Conservation (phyloP, 73 alveolate genomes). For the Tetrahymena malaccensis region DNA sequence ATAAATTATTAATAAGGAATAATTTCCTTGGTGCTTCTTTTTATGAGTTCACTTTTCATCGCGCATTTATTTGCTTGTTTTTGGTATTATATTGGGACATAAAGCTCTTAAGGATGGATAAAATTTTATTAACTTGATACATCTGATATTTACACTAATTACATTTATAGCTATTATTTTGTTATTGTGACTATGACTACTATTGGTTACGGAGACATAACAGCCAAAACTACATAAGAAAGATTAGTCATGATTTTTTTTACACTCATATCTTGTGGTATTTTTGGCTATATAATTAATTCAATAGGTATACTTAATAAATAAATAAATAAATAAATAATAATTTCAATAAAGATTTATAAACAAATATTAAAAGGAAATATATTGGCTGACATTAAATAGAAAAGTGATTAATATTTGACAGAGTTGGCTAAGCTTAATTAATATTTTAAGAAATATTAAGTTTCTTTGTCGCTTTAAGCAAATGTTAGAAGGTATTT, state of each 20-base stretch:
- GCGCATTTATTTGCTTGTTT: background rate
- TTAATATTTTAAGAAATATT: background rate
- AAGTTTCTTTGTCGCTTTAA: background rate
- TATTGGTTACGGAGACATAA: slow-evolving; percentile 27
- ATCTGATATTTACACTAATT: background rate
- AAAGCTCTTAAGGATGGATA: background rate
- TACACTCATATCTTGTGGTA: slow-evolving; percentile 8
- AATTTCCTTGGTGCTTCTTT: background rate
- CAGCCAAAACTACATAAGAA: background rate
- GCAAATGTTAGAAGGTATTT: background rate
- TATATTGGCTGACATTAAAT: background rate
- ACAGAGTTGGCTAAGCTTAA: background rate
- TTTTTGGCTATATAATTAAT: slow-evolving; percentile 5
- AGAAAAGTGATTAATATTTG: background rate
- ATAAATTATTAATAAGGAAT: too few species aligned
- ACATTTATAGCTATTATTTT: slow-evolving; percentile 7
- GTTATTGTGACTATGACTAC: background rate
- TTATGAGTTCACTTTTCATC: background rate
- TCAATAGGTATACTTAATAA: background rate
- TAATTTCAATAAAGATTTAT: too few species aligned
- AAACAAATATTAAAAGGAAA: background rate
- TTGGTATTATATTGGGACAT: background rate
- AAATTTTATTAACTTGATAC: background rate
- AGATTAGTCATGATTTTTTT: background rate
- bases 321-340: too few species aligned